phyloP scores from a whole-genome alignment of 371 early-diverging fungal genomes.

The Chytridiales sp. region DNA sequence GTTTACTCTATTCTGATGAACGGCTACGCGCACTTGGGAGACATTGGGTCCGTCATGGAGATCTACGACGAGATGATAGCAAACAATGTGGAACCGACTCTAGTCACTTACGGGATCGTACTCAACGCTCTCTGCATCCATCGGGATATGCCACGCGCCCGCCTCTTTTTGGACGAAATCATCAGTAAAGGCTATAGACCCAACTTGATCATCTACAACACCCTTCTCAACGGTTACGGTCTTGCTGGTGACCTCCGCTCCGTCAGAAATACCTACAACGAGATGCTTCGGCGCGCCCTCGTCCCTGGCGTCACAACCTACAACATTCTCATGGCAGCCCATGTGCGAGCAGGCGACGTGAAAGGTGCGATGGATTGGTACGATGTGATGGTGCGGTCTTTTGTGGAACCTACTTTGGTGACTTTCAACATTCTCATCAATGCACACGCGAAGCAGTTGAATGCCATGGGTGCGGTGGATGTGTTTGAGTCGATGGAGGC shows the following conservation, averaged over 20 bases:
- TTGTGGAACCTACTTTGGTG: slow-evolving; percentile 46
- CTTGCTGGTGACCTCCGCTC: slow-evolving; percentile 36
- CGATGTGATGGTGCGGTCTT: not conserved
- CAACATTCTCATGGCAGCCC: slow-evolving; percentile 47
- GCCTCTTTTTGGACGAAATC: slow-evolving; percentile 38
- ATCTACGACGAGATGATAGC: slow-evolving; percentile 46
- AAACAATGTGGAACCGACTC: slow-evolving; percentile 31
- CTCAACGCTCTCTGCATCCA: slow-evolving; percentile 28
- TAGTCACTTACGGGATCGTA: slow-evolving; percentile 24
- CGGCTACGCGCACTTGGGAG: slow-evolving; percentile 39
- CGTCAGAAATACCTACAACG: slow-evolving; percentile 38
- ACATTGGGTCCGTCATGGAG: slow-evolving; percentile 35
- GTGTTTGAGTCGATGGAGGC: slow-evolving; percentile 44
- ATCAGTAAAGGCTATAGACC: slow-evolving; percentile 21
- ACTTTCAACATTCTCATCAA: slow-evolving; percentile 59
- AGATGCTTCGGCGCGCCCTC: slow-evolving; percentile 39
- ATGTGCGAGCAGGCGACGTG: slow-evolving; percentile 24
- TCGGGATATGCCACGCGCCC: slow-evolving; percentile 30
- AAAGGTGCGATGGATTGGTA: slow-evolving; percentile 32
- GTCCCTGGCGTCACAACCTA: slow-evolving; percentile 49
- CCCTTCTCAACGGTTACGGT: slow-evolving; percentile 53
- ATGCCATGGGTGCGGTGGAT: slow-evolving; percentile 43
- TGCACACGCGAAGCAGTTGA: slow-evolving; percentile 36
- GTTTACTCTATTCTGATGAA: slow-evolving; percentile 54
- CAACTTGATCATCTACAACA: slow-evolving; percentile 50